A percentile compares a stretch with the other conserved stretches of the same genome.
Evolutionary conservation across 108 stramenopile genomes (phyloP).

Genomic region (Fragilaria radians): DNA sequence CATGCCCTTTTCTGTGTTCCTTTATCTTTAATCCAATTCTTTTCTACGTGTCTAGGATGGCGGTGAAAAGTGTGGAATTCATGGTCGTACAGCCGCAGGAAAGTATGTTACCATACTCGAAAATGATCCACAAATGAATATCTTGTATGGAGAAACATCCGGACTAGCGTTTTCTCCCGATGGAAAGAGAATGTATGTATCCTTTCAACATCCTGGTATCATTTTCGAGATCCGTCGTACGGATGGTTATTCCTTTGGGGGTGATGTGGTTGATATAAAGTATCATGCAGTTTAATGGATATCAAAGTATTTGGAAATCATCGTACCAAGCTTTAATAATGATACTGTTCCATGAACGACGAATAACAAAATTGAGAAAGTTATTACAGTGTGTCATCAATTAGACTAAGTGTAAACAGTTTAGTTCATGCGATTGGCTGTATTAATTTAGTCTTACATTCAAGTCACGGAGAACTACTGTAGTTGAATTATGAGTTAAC

Average conservation of each 20-base stretch:
- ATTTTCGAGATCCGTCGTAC: constrained; percentile 35
- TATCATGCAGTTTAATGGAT: constrained; percentile 1
- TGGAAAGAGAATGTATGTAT: constrained; percentile 42
- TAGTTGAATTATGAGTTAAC: not conserved
- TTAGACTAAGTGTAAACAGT: not conserved
- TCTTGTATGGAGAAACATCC: constrained; percentile 35
- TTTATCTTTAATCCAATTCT: constrained; percentile 5
- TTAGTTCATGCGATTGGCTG: not conserved
- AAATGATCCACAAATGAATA: not conserved
- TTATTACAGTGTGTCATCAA: too few relatives aligned
- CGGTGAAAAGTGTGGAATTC: constrained; percentile 19
- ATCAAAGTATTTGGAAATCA: not conserved
- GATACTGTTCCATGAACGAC: not conserved
- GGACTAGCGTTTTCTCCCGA: constrained; percentile 57
- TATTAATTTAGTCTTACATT: not conserved
- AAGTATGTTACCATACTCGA: constrained; percentile 26
- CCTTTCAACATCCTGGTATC: constrained; percentile 35
- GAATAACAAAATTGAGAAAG: too few relatives aligned
- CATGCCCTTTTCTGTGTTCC: too few relatives aligned
- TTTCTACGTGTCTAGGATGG: constrained; percentile 42
- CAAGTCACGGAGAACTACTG: not conserved
- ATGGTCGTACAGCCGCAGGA: constrained; percentile 26
- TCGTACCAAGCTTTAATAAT: not conserved
- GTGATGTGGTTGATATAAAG: constrained; percentile 2
- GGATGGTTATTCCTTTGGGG: constrained; percentile 35